phyloP scores from a whole-genome alignment of 345 rosid species.

The Litchi chinensis region DNA sequence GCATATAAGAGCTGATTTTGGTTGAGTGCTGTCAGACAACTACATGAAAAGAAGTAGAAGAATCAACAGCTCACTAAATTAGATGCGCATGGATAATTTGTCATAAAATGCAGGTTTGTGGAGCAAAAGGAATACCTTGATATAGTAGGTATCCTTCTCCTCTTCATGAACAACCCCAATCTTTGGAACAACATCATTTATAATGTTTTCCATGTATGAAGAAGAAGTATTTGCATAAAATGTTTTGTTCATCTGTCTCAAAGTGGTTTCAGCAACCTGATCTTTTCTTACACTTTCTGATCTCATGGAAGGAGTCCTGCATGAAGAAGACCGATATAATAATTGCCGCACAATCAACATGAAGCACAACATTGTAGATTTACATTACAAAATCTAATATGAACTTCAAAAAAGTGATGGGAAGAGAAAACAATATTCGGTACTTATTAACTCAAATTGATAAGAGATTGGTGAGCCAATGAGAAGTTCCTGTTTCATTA shows the following conservation, averaged over 20 bases:
- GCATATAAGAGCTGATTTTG: conserved; percentile 34
- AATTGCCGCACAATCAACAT: background rate
- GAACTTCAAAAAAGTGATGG: background rate
- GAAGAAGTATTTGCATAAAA: conserved; percentile 20
- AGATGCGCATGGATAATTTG: background rate
- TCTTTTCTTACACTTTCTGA: conserved; percentile 6
- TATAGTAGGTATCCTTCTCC: conserved; percentile 5
- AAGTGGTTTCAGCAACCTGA: conserved; percentile 8
- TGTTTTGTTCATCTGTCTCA: conserved; percentile 21
- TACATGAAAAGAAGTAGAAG: background rate
- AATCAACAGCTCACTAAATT: conserved; percentile 5
- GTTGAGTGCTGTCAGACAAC: conserved; percentile 22
- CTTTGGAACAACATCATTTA: background rate
- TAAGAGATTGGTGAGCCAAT: background rate
- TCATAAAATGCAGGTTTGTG: background rate
- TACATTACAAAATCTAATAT: background rate
- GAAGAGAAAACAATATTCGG: background rate
- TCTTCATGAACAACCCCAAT: conserved; percentile 14
- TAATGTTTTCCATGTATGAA: conserved; percentile 24
- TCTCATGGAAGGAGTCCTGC: conserved; percentile 14
- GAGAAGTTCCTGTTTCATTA: no score
- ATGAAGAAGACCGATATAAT: background rate
- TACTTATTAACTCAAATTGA: no score
- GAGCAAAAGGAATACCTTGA: conserved; percentile 19
- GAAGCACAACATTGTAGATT: background rate